These are phyloP conservation scores for Heliamphora exappendiculata DNA, from an alignment of 148 eudicot genomes.

Conservation along the genomic window DNA sequence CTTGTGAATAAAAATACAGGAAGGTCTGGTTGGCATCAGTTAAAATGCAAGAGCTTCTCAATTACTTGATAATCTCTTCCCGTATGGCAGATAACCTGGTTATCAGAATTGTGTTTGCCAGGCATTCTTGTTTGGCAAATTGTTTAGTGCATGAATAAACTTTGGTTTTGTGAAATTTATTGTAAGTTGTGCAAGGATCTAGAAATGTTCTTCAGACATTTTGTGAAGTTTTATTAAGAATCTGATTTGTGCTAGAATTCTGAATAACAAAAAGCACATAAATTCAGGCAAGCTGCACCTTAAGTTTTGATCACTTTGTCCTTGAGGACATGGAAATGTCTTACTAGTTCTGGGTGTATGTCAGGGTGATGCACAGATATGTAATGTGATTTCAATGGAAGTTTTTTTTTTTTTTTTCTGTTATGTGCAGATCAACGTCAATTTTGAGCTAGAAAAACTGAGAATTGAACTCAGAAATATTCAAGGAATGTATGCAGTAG, in stretches of 20 bases:
- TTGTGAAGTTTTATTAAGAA: no score
- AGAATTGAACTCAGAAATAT: slow-evolving; percentile 68
- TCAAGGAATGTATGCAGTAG: slow-evolving; percentile 71
- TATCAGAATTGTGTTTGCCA: background rate
- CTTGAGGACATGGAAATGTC: background rate
- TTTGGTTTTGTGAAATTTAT: background rate
- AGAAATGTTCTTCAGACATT: background rate
- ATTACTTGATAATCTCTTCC: background rate
- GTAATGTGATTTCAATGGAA: background rate
- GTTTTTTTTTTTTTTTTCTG: background rate
- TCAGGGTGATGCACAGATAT: background rate
- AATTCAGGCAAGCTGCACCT: background rate
- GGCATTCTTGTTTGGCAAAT: background rate
- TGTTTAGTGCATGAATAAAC: background rate
- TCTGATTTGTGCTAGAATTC: no score
- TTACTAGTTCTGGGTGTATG: background rate
- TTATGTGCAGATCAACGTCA: slow-evolving; percentile 35
- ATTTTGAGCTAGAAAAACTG: slow-evolving; percentile 68
- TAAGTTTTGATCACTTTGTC: background rate
- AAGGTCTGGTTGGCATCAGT: background rate
- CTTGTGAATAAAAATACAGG: background rate
- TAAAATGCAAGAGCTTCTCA: background rate
- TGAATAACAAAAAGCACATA: background rate
- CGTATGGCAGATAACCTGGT: background rate
- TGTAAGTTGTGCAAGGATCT: background rate